These are phyloP conservation scores for Pseudogymnoascus sp. DNA, from an alignment of 2,329 filamentous ascomycete genomes.

Conservation along the genomic window DNA sequence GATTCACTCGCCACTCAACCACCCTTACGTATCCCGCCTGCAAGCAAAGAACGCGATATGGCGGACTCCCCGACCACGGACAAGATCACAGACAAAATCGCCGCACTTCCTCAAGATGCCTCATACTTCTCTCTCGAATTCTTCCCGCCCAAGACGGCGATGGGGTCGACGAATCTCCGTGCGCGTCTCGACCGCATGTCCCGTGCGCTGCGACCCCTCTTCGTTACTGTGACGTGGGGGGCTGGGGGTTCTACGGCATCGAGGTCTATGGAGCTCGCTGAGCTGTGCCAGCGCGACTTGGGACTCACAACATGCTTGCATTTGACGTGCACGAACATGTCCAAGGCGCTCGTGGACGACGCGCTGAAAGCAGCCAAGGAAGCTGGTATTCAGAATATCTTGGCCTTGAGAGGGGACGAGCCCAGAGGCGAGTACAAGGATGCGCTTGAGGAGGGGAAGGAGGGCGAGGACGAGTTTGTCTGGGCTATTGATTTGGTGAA, in stretches of 20 bases:
- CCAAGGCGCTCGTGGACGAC: conserved; percentile 73
- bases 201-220: conserved; percentile 79
- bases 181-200: conserved; percentile 93
- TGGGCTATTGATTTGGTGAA: conserved; percentile 84
- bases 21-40: background rate
- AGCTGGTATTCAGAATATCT: conserved; percentile 85
- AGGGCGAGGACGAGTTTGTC: conserved; percentile 66
- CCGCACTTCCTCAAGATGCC: conserved; percentile 71
- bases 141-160: conserved; percentile 95
- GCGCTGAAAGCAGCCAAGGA: conserved; percentile 85
- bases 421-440: conserved; percentile 83
- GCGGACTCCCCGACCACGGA: conserved; percentile 36
- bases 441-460: conserved; percentile 48
- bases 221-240: conserved; percentile 97
- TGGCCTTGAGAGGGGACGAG: conserved; percentile 86
- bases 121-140: conserved; percentile 97
- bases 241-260: conserved; percentile 86
- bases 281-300: conserved; percentile 87
- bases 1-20: background rate
- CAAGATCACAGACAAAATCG: conserved; percentile 93
- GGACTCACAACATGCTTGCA: conserved; percentile 92
- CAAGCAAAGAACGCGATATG: background rate
- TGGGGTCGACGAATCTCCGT: conserved; percentile 91
- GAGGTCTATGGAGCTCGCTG: conserved; percentile 89
- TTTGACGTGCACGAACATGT: conserved; percentile 98